Conservation (phyloP, 768 basidiomycete genomes). For the Suillus brevipes region DNA sequence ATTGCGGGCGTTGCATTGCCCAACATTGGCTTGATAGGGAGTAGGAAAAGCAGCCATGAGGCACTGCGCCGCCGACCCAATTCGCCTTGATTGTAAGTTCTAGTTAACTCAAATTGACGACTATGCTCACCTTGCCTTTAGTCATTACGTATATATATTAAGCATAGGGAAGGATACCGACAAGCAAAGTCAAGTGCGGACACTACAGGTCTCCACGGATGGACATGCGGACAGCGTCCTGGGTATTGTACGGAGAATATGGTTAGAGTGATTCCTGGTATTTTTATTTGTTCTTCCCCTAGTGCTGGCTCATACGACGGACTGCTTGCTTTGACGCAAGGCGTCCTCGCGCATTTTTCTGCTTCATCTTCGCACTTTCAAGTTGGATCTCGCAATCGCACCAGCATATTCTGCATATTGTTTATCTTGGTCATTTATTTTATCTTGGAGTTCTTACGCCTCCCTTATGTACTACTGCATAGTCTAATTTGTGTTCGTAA, state of each 20-base stretch:
- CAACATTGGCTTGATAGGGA: slow-evolving; percentile 38
- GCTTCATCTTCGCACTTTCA: slow-evolving; percentile 22
- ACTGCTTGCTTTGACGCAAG: slow-evolving; percentile 30
- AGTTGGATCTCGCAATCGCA: slow-evolving; percentile 34
- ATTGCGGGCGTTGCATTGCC: slow-evolving; percentile 52
- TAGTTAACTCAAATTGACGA: neutral
- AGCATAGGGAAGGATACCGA: slow-evolving; percentile 6
- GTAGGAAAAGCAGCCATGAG: slow-evolving; percentile 43
- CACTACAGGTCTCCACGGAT: neutral
- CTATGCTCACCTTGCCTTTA: neutral
- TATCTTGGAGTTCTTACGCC: slow-evolving; percentile 33
- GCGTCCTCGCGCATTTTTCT: slow-evolving; percentile 3
- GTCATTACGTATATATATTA: neutral
- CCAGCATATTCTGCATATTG: slow-evolving; percentile 35
- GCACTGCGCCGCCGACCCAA: slow-evolving; percentile 24
- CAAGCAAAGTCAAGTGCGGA: neutral
- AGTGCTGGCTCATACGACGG: slow-evolving; percentile 27
- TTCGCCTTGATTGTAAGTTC: slow-evolving; percentile 22
- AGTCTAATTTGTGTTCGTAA: slow-evolving; percentile 6
- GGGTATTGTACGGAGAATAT: slow-evolving; percentile 22
- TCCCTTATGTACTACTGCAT: slow-evolving; percentile 28
- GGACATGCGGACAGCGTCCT: slow-evolving; percentile 10
- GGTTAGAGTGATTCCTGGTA: slow-evolving; percentile 25
- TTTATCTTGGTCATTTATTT: slow-evolving; percentile 40
- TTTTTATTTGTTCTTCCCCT: slow-evolving; percentile 28